phyloP scores from a whole-genome alignment of 768 basidiomycete genomes.

The Termitomyces sp. region DNA sequence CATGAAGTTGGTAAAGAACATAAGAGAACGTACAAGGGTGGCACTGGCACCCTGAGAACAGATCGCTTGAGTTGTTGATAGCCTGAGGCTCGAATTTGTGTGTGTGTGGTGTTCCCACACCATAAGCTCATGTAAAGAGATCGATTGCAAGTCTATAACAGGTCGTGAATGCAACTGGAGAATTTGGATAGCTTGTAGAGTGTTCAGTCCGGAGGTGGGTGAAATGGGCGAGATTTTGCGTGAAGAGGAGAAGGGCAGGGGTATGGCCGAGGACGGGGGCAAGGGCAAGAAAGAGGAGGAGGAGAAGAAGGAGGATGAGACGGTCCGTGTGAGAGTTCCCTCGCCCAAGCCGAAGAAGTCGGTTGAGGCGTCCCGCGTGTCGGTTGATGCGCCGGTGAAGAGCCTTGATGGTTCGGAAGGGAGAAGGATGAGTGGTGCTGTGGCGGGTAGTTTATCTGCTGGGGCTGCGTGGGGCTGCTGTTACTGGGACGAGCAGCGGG shows the following conservation, averaged over 20 bases:
- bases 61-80: too few relatives aligned
- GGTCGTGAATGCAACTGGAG: too few relatives aligned
- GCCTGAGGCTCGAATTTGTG: too few relatives aligned
- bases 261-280: too few relatives aligned
- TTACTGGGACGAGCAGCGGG: too few relatives aligned
- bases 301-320: slow-evolving; percentile 12
- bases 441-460: slow-evolving; percentile 13
- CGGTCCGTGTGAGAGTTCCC: slow-evolving; percentile 24
- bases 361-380: slow-evolving; percentile 18
- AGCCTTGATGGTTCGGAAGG: slow-evolving; percentile 13
- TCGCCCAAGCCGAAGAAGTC: slow-evolving; percentile 26
- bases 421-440: slow-evolving; percentile 9
- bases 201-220: slow-evolving; percentile 38
- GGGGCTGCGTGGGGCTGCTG: too few relatives aligned
- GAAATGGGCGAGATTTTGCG: slow-evolving; percentile 70
- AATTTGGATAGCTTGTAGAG: too few relatives aligned
- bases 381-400: slow-evolving; percentile 16
- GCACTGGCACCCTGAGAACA: background rate
- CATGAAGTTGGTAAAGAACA: background rate
- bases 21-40: background rate
- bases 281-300: background rate
- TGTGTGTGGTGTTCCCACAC: too few relatives aligned
- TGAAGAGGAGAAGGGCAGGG: slow-evolving; percentile 38
- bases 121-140: too few relatives aligned
- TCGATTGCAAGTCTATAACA: too few relatives aligned